Conservation (phyloP, 2,329 filamentous ascomycete genomes). For the Botrytis porri region DNA sequence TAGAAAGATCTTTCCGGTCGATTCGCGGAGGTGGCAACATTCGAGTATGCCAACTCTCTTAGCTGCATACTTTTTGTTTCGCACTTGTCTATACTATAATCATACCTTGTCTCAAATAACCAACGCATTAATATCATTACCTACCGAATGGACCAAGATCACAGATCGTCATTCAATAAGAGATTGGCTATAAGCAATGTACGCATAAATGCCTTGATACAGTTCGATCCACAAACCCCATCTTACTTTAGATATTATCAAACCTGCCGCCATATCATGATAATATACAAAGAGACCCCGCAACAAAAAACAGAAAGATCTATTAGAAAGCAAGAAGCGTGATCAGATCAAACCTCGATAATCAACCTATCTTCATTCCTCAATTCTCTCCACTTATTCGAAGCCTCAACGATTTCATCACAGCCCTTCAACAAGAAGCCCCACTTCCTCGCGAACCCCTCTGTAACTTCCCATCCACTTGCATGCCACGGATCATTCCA, state of each 20-base stretch:
- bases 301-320: neutral
- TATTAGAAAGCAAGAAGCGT: neutral
- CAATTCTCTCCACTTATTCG: slow-evolving; percentile 40
- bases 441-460: slow-evolving; percentile 43
- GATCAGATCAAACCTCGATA: neutral
- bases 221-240: neutral
- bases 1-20: neutral
- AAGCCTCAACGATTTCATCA: slow-evolving; percentile 36
- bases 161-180: neutral
- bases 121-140: neutral
- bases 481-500: slow-evolving; percentile 45
- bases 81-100: neutral
- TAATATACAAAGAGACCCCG: neutral
- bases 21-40: neutral
- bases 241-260: neutral
- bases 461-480: slow-evolving; percentile 43
- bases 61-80: neutral
- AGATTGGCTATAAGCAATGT: neutral
- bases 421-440: slow-evolving; percentile 37
- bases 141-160: neutral
- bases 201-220: neutral
- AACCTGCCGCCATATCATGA: neutral
- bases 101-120: neutral
- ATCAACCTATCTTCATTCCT: slow-evolving; percentile 35
- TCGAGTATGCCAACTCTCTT: neutral